phyloP scores from a whole-genome alignment of 164 flowering plant species.

The Annona squamosa region DNA sequence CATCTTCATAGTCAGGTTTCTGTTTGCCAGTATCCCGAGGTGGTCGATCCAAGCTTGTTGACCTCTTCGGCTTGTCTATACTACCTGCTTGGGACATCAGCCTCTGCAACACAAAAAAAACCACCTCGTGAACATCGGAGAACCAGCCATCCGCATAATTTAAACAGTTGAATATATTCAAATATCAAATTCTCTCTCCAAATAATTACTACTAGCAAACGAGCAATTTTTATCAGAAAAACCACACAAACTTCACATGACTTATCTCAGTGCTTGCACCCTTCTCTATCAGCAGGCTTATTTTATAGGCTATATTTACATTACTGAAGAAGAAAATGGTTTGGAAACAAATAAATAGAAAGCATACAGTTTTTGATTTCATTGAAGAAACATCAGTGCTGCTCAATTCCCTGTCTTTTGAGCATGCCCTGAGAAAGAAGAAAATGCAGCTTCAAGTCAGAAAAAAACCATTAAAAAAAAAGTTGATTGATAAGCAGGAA shows the following conservation, averaged over 20 bases:
- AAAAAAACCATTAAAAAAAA: no score
- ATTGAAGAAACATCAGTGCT: constrained; percentile 37
- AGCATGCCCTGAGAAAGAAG: constrained; percentile 29
- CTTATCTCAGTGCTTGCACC: no score
- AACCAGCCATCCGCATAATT: not conserved
- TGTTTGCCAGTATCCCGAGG: constrained; percentile 11
- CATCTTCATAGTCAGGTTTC: constrained; percentile 7
- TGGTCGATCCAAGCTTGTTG: not conserved
- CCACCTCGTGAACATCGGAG: not conserved
- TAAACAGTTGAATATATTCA: no score
- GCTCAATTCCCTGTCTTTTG: constrained; percentile 52
- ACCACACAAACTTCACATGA: no score
- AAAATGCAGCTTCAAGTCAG: not conserved
- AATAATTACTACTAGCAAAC: no score
- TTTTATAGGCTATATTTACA: not conserved
- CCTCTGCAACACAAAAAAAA: constrained; percentile 1
- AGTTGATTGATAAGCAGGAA: not conserved
- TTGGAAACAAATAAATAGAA: constrained; percentile 9
- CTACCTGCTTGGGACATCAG: not conserved
- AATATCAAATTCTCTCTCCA: no score
- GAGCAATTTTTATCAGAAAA: no score
- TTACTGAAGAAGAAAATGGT: not conserved
- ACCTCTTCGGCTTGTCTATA: constrained; percentile 4
- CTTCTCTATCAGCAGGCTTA: no score
- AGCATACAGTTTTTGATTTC: constrained; percentile 75